Evolutionary conservation across 345 rosid genomes (phyloP), one percentile per base, ranked within the genome.

Genomic region (Salix arbutifolia): DNA sequence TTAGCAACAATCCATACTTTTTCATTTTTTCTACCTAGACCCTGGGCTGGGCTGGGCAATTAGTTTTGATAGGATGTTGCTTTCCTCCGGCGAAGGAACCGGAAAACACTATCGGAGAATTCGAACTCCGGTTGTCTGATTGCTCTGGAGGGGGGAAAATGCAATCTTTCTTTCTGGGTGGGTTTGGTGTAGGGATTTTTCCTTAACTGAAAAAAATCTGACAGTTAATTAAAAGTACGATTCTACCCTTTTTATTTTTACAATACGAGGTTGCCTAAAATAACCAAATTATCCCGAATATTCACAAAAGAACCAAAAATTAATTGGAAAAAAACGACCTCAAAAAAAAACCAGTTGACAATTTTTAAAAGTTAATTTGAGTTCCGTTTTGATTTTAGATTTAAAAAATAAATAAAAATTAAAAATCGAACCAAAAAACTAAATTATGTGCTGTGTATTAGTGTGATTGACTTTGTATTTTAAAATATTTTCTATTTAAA

Each of bases 1-100:
- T 88, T 68, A 93, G 86, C 82, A 92, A 90, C 69, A 96, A 82
- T 30, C 98, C 99, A 80, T 91, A 93, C 87, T 92, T 95, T 85
- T 86, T 93, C 98, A 91, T 92, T 72, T 70, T 26, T 62, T 26
- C 66, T 52, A 52, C 23, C 23, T 18, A 19, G 58, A 19, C 10
- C 21, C 9, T 5, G 23, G 9, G 6, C 18, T 4, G 52, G 6
- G 6, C 53, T 19, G 58, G 58, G 23, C 50, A 2, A 1, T 19
- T 52, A 7, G 21, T 53, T 53, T 1, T 53, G 25, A 21, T 53
- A 23, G 23, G 60, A 21, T 1, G 21, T 53, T 21, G 21, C 10
- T 21, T 7, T n/a, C 21, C 23, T 53, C 60, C 60, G 11, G 2
- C 25, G 60, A 53, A 19, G 25, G 60, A 9, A 21, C 60, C 4